These are phyloP conservation scores for Mortierella polycephala DNA, from an alignment of 371 early-diverging fungal genomes.

Conservation along the genomic window DNA sequence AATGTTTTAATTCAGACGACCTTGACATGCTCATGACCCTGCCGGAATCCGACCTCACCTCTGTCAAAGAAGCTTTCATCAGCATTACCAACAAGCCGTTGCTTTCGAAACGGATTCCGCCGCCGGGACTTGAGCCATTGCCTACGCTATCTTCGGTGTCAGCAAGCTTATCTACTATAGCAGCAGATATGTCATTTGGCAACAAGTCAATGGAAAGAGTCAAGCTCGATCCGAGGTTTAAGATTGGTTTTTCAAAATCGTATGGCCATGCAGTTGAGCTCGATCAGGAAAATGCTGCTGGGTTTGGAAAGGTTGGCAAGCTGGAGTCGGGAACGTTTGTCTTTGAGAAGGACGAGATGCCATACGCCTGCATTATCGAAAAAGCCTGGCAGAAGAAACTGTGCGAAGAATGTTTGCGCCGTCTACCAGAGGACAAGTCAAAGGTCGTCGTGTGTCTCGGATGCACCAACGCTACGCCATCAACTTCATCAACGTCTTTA, in stretches of 20 bases:
- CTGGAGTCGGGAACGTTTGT: conserved; percentile 38
- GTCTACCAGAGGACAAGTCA: not conserved
- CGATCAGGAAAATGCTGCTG: conserved; percentile 4
- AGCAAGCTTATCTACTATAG: not conserved
- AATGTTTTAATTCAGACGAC: conserved; percentile 9
- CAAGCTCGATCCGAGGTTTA: conserved; percentile 22
- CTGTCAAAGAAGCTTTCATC: conserved; percentile 25
- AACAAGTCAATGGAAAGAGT: not conserved
- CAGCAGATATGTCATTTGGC: not conserved
- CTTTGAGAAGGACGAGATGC: conserved; percentile 31
- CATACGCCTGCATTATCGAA: conserved; percentile 43
- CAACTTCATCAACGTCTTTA: not conserved
- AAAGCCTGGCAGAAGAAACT: conserved; percentile 29
- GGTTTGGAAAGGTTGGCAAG: conserved; percentile 1
- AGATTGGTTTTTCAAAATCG: conserved; percentile 31
- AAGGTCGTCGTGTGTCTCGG: conserved; percentile 16
- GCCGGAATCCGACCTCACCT: conserved; percentile 9
- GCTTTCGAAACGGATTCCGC: no score
- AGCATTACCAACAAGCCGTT: not conserved
- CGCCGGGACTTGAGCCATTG: conserved; percentile 6
- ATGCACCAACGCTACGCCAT: no score
- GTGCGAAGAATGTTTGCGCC: conserved; percentile 44
- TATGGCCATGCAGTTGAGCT: conserved; percentile 35
- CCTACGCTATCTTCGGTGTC: conserved; percentile 7
- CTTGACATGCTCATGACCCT: conserved; percentile 8